Evolutionary conservation across 1,284 basidiomycete species (phyloP), one percentile per base, ranked within the genome.

Genomic region (Ganoderma multipileum): DNA sequence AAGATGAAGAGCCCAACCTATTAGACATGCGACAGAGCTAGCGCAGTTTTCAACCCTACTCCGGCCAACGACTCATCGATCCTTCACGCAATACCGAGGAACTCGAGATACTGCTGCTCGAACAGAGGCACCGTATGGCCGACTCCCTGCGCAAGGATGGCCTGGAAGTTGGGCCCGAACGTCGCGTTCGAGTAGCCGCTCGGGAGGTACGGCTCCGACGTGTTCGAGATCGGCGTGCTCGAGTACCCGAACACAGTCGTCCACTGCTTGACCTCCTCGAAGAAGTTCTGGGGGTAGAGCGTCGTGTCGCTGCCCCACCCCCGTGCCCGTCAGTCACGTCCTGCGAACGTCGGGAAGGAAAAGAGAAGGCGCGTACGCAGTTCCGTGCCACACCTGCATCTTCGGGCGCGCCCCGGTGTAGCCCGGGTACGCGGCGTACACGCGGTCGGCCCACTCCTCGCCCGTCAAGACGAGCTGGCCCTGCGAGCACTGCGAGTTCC

Each of bases 361-460:
- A 23, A 26, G 63, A 36, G 38, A 52, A 36, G 33, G 68, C 23
- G 79, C 83, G 71, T 75, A 86, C 83, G 76, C 79, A 30, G 85
- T 86, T 64, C 86, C 86, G 74, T 88, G 86, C 85, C 85, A 88
- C 70, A 87, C 79, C 75, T 86, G 84, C 72, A 88, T 80, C 74
- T 84, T 86, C 36, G 86, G 86, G 52, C 83, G 81, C 5, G 80
- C 62, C n/a, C 86, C 87, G 14, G 84, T 85, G 78, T 80, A 88
- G 44, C 86, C 86, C 9, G 86, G 85, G 75, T 82, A 87, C 28
- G 81, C 85, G 54, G 73, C 75, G 52, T 79, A 79, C 26, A 83
- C 86, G 60, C 79, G 74, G 65, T 85, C 80, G 68, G 85, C 85
- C 86, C 86, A 87, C 77, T 85, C 79, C 68, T 83, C 80, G 26